Evolutionary conservation across 2,329 filamentous ascomycete species (phyloP), one percentile per base, ranked within the genome.

Genomic region (Aureobasidium melanogenum): DNA sequence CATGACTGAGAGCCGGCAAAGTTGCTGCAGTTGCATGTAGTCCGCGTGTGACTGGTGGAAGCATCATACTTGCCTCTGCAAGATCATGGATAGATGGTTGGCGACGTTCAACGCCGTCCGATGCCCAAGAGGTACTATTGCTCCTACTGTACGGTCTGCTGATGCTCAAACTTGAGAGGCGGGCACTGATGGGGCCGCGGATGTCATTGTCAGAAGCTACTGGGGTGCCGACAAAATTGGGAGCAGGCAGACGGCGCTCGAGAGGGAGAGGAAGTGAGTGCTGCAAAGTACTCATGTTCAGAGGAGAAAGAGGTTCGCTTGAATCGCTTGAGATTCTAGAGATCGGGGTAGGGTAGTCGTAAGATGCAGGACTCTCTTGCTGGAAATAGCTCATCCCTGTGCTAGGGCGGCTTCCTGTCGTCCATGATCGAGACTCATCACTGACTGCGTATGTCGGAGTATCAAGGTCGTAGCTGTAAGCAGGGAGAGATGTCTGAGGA

Each of bases 211-310:
- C 60, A n/a, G 60, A n/a, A 12, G 52, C 28, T 24, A 57, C 43
- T 6, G 62, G 39, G 6, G 50, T 41, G 30, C 51, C 51, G 14
- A 61, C 59, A 26, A 54, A 43, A 26, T 62, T 63, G 6, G 70
- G 70, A 3, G 65, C 67, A 4, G 70, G 70, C 36, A 72, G 56
- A n/a, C 69, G 66, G 17, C 71, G 66, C 62, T 72, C 69, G 24
- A 69, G 66, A 43, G 70, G 68, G 9, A 64, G 63, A 24, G 71
- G 71, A 14, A 73, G 63, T 14, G 70, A 72, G 17, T 67, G 69
- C 41, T 72, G 69, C 36, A 73, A 62, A 6, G 68, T 68, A n/a
- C 64, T 66, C 70, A 73, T 72, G 62, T 69, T 70, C 38, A 73
- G 64, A 3, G 69, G 62, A n/a, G 70, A 70, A 55, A 69, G 67